phyloP scores from a whole-genome alignment of 2,329 filamentous ascomycete species.

The Cadophora luteo-olivacea region DNA sequence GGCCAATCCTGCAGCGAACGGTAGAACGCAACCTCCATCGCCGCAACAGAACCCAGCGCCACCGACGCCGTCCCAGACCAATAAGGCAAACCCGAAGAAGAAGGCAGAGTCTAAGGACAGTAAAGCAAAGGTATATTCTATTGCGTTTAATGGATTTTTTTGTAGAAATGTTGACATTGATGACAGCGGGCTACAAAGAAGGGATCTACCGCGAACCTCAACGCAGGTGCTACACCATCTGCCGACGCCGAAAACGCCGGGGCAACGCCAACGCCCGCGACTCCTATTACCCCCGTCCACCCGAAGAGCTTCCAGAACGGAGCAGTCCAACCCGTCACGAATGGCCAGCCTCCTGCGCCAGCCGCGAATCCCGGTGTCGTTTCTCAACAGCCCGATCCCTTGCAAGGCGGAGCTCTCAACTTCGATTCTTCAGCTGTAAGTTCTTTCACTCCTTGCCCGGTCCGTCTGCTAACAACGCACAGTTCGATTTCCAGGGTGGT shows the following conservation, averaged over 20 bases:
- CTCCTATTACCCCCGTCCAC: slow-evolving; percentile 67
- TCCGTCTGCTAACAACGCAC: slow-evolving; percentile 34
- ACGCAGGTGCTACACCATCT: slow-evolving; percentile 61
- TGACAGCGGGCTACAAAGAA: slow-evolving; percentile 55
- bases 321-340: slow-evolving; percentile 50
- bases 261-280: slow-evolving; percentile 66
- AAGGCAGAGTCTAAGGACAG: slow-evolving; percentile 87
- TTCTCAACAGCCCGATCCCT: slow-evolving; percentile 54
- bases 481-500: slow-evolving; percentile 37
- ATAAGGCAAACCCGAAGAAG: slow-evolving; percentile 79
- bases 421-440: slow-evolving; percentile 46
- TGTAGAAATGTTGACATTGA: slow-evolving; percentile 46
- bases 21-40: slow-evolving; percentile 64
- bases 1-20: slow-evolving; percentile 56
- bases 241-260: slow-evolving; percentile 65
- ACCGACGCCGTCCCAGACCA: slow-evolving; percentile 75
- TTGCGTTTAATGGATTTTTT: slow-evolving; percentile 44
- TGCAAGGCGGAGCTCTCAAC: slow-evolving; percentile 57
- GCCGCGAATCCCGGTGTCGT: slow-evolving; percentile 51
- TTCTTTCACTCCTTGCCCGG: slow-evolving; percentile 3
- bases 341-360: slow-evolving; percentile 49
- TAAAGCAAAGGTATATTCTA: slow-evolving; percentile 68
- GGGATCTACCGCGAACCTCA: slow-evolving; percentile 64
- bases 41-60: slow-evolving; percentile 71
- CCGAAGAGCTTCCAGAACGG: slow-evolving; percentile 55